These are phyloP conservation scores for Pulveroboletus ravenelii DNA, from an alignment of 768 basidiomycete genomes.

Conservation along the genomic window DNA sequence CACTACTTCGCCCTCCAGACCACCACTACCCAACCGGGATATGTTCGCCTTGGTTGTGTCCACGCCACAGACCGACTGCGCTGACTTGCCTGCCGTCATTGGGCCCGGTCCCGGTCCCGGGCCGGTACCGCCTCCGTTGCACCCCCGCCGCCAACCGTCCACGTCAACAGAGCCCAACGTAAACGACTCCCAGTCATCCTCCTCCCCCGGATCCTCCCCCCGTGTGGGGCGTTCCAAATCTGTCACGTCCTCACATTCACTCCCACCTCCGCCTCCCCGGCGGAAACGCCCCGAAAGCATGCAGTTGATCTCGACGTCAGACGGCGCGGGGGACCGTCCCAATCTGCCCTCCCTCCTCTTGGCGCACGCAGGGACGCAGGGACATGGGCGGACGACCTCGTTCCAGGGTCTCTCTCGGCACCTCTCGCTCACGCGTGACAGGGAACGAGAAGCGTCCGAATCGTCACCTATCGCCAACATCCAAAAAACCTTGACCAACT, in stretches of 20 bases:
- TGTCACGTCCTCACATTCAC: conserved; percentile 36
- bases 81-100: conserved; percentile 1
- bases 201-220: conserved; percentile 21
- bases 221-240: conserved; percentile 53
- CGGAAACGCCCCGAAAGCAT: conserved; percentile 62
- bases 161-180: conserved; percentile 18
- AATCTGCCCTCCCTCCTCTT: conserved; percentile 2
- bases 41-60: no score
- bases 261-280: conserved; percentile 42
- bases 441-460: conserved; percentile 15
- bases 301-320: conserved; percentile 36
- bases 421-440: conserved; percentile 32
- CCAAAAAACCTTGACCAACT: conserved; percentile 39
- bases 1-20: conserved; percentile 13
- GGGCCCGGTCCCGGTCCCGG: conserved; percentile 38
- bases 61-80: background rate
- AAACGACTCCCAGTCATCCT: conserved; percentile 23
- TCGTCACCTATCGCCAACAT: conserved; percentile 36
- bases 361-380: conserved; percentile 10
- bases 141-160: conserved; percentile 48
- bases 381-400: conserved; percentile 14
- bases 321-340: conserved; percentile 12
- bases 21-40: conserved; percentile 21
- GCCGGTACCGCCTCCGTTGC: conserved; percentile 34
- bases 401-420: conserved; percentile 34